These are phyloP conservation scores for Dothideomycetes sp. DNA, from an alignment of 2,329 filamentous ascomycete genomes.

Conservation along the genomic window DNA sequence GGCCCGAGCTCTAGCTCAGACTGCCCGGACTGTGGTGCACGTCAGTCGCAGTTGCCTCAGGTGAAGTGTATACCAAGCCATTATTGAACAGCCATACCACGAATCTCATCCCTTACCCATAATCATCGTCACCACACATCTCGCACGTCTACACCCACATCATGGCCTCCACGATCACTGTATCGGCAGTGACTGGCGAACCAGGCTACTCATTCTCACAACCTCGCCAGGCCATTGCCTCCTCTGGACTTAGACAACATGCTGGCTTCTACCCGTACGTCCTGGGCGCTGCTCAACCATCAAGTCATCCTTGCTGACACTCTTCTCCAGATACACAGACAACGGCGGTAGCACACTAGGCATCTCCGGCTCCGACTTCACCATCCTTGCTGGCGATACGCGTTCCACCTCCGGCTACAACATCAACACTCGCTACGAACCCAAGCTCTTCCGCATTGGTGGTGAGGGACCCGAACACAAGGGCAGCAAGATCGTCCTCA, in stretches of 20 bases:
- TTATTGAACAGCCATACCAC: background rate
- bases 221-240: slow-evolving; percentile 28
- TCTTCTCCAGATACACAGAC: slow-evolving; percentile 68
- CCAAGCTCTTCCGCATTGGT: slow-evolving; percentile 96
- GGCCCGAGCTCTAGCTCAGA: background rate
- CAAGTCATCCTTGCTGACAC: slow-evolving; percentile 7
- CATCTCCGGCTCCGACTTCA: slow-evolving; percentile 87
- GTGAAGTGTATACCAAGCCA: no score
- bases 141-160: background rate
- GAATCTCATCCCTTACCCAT: background rate
- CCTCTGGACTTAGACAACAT: slow-evolving; percentile 52
- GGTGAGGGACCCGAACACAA: slow-evolving; percentile 78
- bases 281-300: background rate
- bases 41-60: background rate
- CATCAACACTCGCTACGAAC: slow-evolving; percentile 93
- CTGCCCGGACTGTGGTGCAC: no score
- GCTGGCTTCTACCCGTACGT: slow-evolving; percentile 77
- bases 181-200: slow-evolving; percentile 5
- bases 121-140: background rate
- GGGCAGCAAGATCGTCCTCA: slow-evolving; percentile 77
- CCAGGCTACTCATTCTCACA: slow-evolving; percentile 50
- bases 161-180: slow-evolving; percentile 7
- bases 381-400: slow-evolving; percentile 94
- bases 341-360: slow-evolving; percentile 95
- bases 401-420: slow-evolving; percentile 92